Evolutionary conservation across 2,329 filamentous ascomycete species (phyloP), one percentile per base, ranked within the genome.

Genomic region (Aureobasidium sp.): DNA sequence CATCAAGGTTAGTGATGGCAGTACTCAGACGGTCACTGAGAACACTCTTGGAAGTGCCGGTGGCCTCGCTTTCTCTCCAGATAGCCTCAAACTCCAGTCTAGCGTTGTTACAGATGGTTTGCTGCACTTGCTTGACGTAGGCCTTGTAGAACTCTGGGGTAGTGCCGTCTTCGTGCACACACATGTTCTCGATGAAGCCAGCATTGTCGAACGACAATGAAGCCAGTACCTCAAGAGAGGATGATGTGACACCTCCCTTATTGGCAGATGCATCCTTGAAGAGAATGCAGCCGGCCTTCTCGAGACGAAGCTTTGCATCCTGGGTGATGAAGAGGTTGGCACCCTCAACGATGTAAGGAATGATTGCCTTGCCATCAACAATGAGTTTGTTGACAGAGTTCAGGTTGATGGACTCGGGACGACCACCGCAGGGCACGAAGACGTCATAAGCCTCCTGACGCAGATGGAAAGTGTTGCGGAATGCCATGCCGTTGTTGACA

Each of bases 301-400:
- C 94, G 15, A 99, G 85, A 27, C 91, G 89, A 61, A 97, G 83
- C 80, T 97, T 97, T 69, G 93, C 93, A 70, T 99, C 94, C 76
- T 99, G 94, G 0, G 94, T 97, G 77, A 99, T 95, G 84, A 99
- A 99, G 61, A 99, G 82, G 75, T 97, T 99, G 76, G 94, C 94
- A 59, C 94, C 94, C 78, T 99, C 94, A 48, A 99, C 93, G 60
- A 99, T 94, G 78, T 95, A 99, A 0, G 93, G 92, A 64, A 99
- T 88, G 12, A 83, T 85, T 25, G 84, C 82, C 79, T 96, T 97
- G 77, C 92, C 91, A 65, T 96, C 86, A 72, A 88, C 86, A 76
- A 99, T 97, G 65, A 99, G 84, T 74, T 89, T 90, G 77, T 84
- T 87, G 65, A 92, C 93, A 8, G 88, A 90, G 62, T 90, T 88